Conservation (phyloP, 2,329 filamentous ascomycete genomes). For the Niveomyces coronatus region DNA sequence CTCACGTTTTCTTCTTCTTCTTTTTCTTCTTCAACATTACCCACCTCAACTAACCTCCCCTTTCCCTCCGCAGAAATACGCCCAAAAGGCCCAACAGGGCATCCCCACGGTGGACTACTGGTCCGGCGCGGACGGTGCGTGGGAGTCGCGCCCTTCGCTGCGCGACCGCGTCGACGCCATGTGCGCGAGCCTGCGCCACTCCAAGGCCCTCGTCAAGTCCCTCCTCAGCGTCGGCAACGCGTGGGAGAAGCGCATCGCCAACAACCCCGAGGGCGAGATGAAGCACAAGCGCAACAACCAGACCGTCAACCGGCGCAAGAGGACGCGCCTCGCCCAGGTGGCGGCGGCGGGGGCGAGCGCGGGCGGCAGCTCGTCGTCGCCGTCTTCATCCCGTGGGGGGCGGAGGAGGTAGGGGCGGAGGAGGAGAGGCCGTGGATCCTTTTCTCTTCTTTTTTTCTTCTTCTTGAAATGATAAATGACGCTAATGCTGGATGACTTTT, state of each 20-base stretch:
- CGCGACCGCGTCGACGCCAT: slow-evolving; percentile 17
- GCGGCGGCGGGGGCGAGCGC: neutral
- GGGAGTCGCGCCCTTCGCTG: slow-evolving; percentile 19
- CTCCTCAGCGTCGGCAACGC: slow-evolving; percentile 16
- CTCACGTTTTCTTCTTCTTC: no score
- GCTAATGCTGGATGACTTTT: no score
- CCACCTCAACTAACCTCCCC: no score
- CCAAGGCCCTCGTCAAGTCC: slow-evolving; percentile 21
- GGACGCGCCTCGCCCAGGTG: slow-evolving; percentile 10
- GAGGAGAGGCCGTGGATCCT: no score
- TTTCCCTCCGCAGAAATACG: slow-evolving; percentile 10
- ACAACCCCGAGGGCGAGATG: slow-evolving; percentile 17
- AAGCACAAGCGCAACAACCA: slow-evolving; percentile 16
- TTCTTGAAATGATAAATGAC: no score
- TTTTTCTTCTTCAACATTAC: no score
- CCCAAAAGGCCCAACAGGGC: slow-evolving; percentile 19
- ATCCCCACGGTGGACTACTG: slow-evolving; percentile 15
- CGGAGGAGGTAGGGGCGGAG: no score
- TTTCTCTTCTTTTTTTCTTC: no score
- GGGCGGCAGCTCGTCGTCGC: neutral
- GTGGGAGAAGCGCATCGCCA: slow-evolving; percentile 18
- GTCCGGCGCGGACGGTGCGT: slow-evolving; percentile 19
- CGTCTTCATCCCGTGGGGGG: no score
- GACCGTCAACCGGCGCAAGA: slow-evolving; percentile 17
- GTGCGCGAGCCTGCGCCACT: slow-evolving; percentile 14